Evolutionary conservation across 2,329 filamentous ascomycete species (phyloP).

Genomic region (Pseudopyrenochaeta lycopersici): DNA sequence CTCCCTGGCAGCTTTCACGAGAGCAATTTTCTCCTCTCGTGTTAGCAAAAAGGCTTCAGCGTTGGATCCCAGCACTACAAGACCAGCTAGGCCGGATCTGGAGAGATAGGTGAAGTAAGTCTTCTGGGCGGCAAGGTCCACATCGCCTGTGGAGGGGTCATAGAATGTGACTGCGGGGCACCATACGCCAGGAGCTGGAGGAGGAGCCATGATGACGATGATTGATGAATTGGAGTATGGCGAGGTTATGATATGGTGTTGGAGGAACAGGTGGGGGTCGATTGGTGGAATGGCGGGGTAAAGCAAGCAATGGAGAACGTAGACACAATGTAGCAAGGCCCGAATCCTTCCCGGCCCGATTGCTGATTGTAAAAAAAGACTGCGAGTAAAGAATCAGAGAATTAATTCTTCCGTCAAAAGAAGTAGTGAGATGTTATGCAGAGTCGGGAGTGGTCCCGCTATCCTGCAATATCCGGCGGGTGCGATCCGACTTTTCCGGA

Average conservation of each 20-base stretch:
- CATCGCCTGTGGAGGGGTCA: conserved; percentile 47
- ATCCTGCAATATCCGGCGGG: conserved; percentile 17
- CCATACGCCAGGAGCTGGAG: conserved; percentile 39
- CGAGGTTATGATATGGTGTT: neutral
- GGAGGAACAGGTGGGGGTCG: neutral
- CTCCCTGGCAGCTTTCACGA: conserved; percentile 52
- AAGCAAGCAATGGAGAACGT: neutral
- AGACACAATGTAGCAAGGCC: neutral
- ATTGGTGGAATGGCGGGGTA: neutral
- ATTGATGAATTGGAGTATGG: neutral
- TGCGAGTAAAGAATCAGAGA: neutral
- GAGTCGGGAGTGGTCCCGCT: conserved; percentile 10
- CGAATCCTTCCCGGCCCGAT: neutral
- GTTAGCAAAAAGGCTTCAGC: conserved; percentile 59
- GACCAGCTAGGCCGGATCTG: conserved; percentile 53
- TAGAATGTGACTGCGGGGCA: conserved; percentile 58
- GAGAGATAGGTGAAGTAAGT: conserved; percentile 57
- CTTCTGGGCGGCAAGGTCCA: conserved; percentile 54
- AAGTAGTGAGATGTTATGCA: conserved; percentile 9
- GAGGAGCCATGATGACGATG: conserved; percentile 17
- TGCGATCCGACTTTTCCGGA: conserved; percentile 8
- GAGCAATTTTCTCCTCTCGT: conserved; percentile 51
- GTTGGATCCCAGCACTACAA: conserved; percentile 58
- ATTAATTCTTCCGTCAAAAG: neutral
- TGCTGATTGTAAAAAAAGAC: neutral